These are phyloP conservation scores for Citrus hindsii DNA, from an alignment of 345 rosid genomes.

Conservation along the genomic window DNA sequence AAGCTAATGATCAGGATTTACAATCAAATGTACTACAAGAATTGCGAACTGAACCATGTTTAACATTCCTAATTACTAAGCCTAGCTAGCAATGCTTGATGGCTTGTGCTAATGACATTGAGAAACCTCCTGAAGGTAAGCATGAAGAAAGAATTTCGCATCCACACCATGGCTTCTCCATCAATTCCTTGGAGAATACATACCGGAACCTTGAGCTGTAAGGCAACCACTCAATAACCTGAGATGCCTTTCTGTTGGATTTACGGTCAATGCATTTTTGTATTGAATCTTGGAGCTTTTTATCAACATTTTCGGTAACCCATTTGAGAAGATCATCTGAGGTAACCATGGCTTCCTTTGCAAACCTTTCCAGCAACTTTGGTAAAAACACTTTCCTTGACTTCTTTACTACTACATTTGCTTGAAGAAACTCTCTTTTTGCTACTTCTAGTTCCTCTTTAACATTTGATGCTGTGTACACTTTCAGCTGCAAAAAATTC, in stretches of 20 bases:
- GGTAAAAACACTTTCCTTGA: conserved; percentile 70
- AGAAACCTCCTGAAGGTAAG: conserved; percentile 6
- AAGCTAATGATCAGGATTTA: neutral
- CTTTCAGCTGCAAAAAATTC: conserved; percentile 50
- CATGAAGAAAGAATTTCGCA: conserved; percentile 19
- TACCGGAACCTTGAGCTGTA: conserved; percentile 73
- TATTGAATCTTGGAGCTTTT: conserved; percentile 54
- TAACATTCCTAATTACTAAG: neutral
- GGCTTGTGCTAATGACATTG: conserved; percentile 10
- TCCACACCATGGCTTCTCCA: conserved; percentile 63
- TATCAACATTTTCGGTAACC: conserved; percentile 54
- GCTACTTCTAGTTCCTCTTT: conserved; percentile 65
- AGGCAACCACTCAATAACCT: conserved; percentile 69
- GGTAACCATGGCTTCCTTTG: conserved; percentile 58
- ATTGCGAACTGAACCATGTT: neutral
- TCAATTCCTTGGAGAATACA: conserved; percentile 62
- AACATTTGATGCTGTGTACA: conserved; percentile 58
- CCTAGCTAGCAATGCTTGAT: conserved; percentile 12
- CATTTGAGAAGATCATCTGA: conserved; percentile 59
- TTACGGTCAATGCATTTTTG: conserved; percentile 50
- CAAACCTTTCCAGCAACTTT: conserved; percentile 61
- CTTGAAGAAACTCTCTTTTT: conserved; percentile 65
- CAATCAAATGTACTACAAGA: neutral
- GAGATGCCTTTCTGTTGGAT: conserved; percentile 50
- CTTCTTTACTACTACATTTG: conserved; percentile 51